Base-by-base conservation (phyloP, 2,329 filamentous ascomycete genomes). In the Cordyceps farinosa region DNA sequence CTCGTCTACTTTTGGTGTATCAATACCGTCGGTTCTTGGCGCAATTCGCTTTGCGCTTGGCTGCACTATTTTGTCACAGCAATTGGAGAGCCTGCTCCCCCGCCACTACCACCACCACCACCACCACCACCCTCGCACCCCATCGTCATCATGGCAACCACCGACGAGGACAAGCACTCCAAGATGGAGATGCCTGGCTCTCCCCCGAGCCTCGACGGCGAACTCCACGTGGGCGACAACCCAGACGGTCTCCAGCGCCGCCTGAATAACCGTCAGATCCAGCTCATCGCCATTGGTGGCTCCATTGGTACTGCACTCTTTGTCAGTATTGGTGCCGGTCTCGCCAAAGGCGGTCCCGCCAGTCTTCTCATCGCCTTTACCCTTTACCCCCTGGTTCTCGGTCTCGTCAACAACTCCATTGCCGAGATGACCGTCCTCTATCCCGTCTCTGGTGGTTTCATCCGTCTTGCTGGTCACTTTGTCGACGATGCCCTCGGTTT, bases 401-500 rank as follows among this genome's bases (percentile, higher is more conserved):
- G 77, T 30, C 76, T 87, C 53, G 83, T 89, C 70, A 89, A 88
- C 79, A 89, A 88, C 70, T 82, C 80, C 65, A 78, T 88, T 64
- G 86, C 87, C 9, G 87, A 89, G 72, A 89, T 89, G 86, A 82
- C 78, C 36, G 79, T 80, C 44, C 83, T 82, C 66, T 85, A 87
- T 79, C 87, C 87, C 30, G 80, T 89, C 53, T 82, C 80, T 48
- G 86, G 86, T 66, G 84, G 84, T 2, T 89, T 88, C 70, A 82
- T 89, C 66, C 84, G 87, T 65, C 79, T 88, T 69, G 85, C 85
- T 5, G 85, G 86, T 34, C 78, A 85, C 67, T 89, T 85, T 83
- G 84, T 85, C 10, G 87, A 89, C 71, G 86, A 88, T n/a, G 80
- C 86, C 10, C 77, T 85, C 27, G 86, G 86, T 40, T 88, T 89